These are phyloP conservation scores for Decorospora gaudefroyi DNA, from an alignment of 2,329 filamentous ascomycete genomes.

Conservation along the genomic window DNA sequence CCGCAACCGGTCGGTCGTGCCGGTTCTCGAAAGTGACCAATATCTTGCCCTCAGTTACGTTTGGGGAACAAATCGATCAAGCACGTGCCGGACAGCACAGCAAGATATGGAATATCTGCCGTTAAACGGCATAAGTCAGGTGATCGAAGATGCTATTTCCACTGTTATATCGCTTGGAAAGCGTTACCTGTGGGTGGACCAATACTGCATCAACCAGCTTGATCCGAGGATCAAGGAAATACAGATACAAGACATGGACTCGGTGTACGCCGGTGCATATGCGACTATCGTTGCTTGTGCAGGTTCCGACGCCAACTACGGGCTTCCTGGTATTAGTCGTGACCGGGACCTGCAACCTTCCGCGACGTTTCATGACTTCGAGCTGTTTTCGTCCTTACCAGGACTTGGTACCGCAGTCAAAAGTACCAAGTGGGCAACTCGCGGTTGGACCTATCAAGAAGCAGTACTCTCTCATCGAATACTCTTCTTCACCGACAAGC, in stretches of 20 bases:
- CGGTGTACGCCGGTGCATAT: slow-evolving; percentile 11
- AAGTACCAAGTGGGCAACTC: background rate
- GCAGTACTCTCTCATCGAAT: slow-evolving; percentile 7
- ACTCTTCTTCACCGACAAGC: slow-evolving; percentile 13
- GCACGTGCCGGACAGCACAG: no score
- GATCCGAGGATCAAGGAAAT: background rate
- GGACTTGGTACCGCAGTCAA: no score
- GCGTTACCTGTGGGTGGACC: slow-evolving; percentile 3
- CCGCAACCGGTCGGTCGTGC: background rate
- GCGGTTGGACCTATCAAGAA: slow-evolving; percentile 2
- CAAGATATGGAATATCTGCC: background rate
- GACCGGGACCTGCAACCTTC: no score
- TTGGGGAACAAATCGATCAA: background rate
- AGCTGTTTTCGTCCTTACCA: no score
- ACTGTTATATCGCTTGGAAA: background rate
- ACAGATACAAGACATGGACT: slow-evolving; percentile 14
- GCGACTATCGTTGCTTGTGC: slow-evolving; percentile 12
- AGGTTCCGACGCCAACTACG: background rate
- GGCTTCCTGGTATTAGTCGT: background rate
- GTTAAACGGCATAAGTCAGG: no score
- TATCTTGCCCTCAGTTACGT: slow-evolving; percentile 8
- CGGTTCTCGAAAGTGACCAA: background rate
- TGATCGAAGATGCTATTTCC: slow-evolving; percentile 1
- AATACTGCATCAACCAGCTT: slow-evolving; percentile 5
- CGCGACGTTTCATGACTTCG: no score